phyloP scores from a whole-genome alignment of 345 rosid genomes.

The Syzygium jambos region DNA sequence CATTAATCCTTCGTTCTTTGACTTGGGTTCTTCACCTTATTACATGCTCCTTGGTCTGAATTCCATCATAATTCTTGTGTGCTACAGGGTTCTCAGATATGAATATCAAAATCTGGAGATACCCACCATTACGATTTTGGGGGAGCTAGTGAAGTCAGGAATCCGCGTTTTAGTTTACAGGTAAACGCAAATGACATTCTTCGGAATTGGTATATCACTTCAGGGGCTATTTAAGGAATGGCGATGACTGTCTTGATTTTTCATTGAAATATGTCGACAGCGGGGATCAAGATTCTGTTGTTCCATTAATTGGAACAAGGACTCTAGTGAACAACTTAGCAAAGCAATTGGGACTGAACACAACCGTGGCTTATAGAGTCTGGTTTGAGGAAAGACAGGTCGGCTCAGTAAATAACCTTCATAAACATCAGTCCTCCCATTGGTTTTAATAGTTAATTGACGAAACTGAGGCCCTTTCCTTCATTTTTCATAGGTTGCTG shows the following conservation, averaged over 20 bases:
- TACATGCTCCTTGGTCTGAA: not conserved
- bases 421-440: not conserved
- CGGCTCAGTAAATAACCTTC: not conserved
- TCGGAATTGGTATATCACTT: not conserved
- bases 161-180: not conserved
- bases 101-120: constrained; percentile 18
- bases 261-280: not conserved
- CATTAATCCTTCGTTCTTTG: not conserved
- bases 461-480: not conserved
- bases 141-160: constrained; percentile 13
- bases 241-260: not conserved
- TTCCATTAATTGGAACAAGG: not conserved
- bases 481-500: constrained; percentile 24
- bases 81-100: constrained; percentile 16
- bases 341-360: constrained; percentile 23
- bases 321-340: constrained; percentile 24
- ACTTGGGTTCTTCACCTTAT: not conserved
- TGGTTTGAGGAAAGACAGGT: constrained; percentile 40
- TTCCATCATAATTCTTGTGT: not conserved
- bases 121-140: constrained; percentile 28
- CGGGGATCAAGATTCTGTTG: not conserved
- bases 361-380: constrained; percentile 28
- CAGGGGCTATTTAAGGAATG: not conserved
- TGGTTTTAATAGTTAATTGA: not conserved
- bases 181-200: not conserved